phyloP scores from a whole-genome alignment of 371 early-diverging fungal genomes.

The Basidiobolus meristosporus region DNA sequence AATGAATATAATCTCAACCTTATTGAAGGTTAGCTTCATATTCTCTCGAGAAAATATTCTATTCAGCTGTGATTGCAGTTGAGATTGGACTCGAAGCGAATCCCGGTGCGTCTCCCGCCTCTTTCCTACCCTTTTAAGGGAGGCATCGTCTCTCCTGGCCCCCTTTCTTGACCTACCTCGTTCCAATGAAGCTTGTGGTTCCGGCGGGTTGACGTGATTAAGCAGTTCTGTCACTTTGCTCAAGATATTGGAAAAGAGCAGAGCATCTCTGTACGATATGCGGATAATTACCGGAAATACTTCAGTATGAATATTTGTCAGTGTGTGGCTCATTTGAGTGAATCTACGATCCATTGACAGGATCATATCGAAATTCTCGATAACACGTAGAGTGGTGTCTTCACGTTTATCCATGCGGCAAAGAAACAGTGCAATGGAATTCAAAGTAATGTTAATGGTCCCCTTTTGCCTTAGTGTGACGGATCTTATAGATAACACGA shows the following conservation, averaged over 20 bases:
- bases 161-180: background rate
- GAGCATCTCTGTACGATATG: slow-evolving; percentile 65
- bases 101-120: no score
- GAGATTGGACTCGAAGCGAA: no score
- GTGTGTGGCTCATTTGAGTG: slow-evolving; percentile 21
- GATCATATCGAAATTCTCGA: slow-evolving; percentile 74
- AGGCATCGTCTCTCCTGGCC: no score
- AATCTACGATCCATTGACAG: slow-evolving; percentile 51
- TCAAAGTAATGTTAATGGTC: slow-evolving; percentile 47
- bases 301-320: slow-evolving; percentile 33
- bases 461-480: slow-evolving; percentile 59
- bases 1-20: slow-evolving; percentile 68
- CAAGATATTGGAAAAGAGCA: slow-evolving; percentile 58
- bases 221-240: slow-evolving; percentile 43
- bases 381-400: slow-evolving; percentile 61
- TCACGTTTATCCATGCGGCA: slow-evolving; percentile 74
- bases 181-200: slow-evolving; percentile 5
- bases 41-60: slow-evolving; percentile 4
- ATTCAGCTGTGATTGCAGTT: slow-evolving; percentile 1
- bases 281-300: slow-evolving; percentile 42
- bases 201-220: slow-evolving; percentile 9
- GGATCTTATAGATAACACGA: slow-evolving; percentile 62
- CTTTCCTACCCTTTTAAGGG: no score
- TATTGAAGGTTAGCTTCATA: slow-evolving; percentile 26
- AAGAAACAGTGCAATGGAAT: slow-evolving; percentile 75